Base-by-base conservation (phyloP, 2,329 filamentous ascomycete species). In the Hypoxylon sp. region DNA sequence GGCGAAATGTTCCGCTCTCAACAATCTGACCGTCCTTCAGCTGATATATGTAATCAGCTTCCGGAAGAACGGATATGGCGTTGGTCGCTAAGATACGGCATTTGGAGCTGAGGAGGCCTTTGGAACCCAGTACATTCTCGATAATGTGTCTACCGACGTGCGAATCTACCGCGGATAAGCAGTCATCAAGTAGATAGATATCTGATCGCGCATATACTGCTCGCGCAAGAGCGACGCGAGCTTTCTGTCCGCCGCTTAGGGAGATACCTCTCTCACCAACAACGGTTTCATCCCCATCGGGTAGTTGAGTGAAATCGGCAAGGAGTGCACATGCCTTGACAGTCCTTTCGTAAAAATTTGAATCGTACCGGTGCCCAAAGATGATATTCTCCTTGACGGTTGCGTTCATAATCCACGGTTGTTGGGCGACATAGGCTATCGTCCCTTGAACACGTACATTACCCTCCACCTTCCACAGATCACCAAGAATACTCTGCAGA, bases 191-290 rank as follows among this genome's bases (percentile, higher is more conserved):
- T 11, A 99, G 86, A 77, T 98, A 98, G 54, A 99, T 90, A 78
- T 99, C 97, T n/a, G 96, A 94, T 73, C 96, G 89, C 56, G 97
- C 94, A 78, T 99, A 99, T 0, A 99, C 96, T 31, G 97, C 95
- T 78, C 96, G 89, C 44, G 96, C 96, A 60, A 99, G 85, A 13
- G 94, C 95, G 67, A 99, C 86, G 69, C 96, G 92, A 61, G 96
- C 95, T 82, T 98, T 99, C 78, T 99, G 96, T 5, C 97, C 96
- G 72, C 95, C 95, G 70, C 94, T 98, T 24, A 99, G 84, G 2
- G 95, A 98, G 65, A 99, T 99, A 44, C 96, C 96, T 70, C 96
- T 91, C 82, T 99, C 97, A 64, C 96, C 96, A 39, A 99, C 97
- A 76, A 98, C 92, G 0, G 96, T 99, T 78, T 97, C 92, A 76